phyloP scores from a whole-genome alignment of 2,329 filamentous ascomycete species.

The Aspergillus melleus region DNA sequence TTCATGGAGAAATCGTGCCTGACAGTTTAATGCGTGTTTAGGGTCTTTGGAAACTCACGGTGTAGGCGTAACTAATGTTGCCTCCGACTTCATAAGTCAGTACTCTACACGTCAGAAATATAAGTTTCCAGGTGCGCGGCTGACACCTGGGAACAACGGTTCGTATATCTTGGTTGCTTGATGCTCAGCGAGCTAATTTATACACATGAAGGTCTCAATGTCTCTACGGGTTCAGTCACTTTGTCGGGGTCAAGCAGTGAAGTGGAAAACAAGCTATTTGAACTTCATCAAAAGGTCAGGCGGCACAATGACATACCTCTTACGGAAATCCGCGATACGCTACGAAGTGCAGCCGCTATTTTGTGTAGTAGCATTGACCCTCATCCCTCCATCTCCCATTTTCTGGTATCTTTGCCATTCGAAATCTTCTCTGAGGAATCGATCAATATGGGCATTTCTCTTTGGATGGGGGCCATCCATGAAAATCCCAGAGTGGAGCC shows the following conservation, averaged over 20 bases:
- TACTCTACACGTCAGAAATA: constrained; percentile 98
- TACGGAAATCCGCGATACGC: constrained; percentile 73
- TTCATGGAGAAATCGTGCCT: not conserved
- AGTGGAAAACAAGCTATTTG: constrained; percentile 62
- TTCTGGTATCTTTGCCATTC: constrained; percentile 91
- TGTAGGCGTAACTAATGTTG: constrained; percentile 78
- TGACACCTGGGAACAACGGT: constrained; percentile 16
- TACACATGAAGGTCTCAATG: constrained; percentile 8
- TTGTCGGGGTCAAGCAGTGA: constrained; percentile 40
- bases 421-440: constrained; percentile 90
- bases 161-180: constrained; percentile 2
- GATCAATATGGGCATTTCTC: constrained; percentile 89
- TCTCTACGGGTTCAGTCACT: constrained; percentile 9
- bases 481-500: constrained; percentile 89
- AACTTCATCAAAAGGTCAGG: constrained; percentile 70
- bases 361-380: constrained; percentile 76
- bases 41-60: constrained; percentile 73
- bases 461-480: constrained; percentile 96
- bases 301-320: constrained; percentile 70
- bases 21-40: constrained; percentile 14
- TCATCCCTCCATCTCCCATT: constrained; percentile 76
- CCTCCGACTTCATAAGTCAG: constrained; percentile 93
- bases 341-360: constrained; percentile 81
- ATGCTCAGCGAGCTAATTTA: constrained; percentile 8
- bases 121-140: constrained; percentile 70